A percentile compares a stretch with the other conserved stretches of the same genome.
Evolutionary conservation across 805 yeast genomes (phyloP).

Genomic region (Candida sithepensis): DNA sequence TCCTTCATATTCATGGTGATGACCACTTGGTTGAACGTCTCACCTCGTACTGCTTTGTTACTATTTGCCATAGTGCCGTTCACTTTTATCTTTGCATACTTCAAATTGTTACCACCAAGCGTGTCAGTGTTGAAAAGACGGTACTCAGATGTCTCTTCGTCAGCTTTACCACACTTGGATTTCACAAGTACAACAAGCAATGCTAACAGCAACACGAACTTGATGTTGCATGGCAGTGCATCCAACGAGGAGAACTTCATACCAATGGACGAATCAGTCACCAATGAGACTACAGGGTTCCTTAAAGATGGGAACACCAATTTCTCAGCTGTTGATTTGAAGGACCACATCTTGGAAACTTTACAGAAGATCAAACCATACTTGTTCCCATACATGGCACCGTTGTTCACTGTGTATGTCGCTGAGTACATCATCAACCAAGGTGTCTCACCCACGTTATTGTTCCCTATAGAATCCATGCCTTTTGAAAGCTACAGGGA

Average conservation of each 20-base stretch:
- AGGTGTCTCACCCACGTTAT: slow-evolving; percentile 83
- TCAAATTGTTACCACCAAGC: slow-evolving; percentile 15
- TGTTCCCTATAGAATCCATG: slow-evolving; percentile 67
- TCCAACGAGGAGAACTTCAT: not conserved
- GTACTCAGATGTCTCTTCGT: slow-evolving; percentile 5
- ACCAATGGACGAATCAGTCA: not conserved
- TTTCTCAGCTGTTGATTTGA: not conserved
- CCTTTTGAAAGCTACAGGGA: slow-evolving; percentile 77
- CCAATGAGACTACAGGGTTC: not conserved
- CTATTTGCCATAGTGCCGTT: slow-evolving; percentile 44
- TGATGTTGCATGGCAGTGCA: not conserved
- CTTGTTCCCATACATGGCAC: slow-evolving; percentile 71
- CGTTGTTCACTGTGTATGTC: slow-evolving; percentile 76
- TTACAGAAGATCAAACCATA: slow-evolving; percentile 38
- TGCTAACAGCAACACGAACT: not conserved
- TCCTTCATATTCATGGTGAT: slow-evolving; percentile 65
- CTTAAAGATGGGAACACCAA: not conserved
- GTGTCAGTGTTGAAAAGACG: not conserved
- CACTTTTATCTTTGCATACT: slow-evolving; percentile 25
- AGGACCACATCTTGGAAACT: slow-evolving; percentile 26
- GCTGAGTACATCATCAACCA: slow-evolving; percentile 89
- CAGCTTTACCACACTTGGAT: no score
- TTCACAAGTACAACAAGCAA: not conserved
- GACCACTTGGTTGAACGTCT: slow-evolving; percentile 63
- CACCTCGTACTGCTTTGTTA: slow-evolving; percentile 52